phyloP scores from a whole-genome alignment of 371 early-diverging fungal species.

The Mucor piriformis region DNA sequence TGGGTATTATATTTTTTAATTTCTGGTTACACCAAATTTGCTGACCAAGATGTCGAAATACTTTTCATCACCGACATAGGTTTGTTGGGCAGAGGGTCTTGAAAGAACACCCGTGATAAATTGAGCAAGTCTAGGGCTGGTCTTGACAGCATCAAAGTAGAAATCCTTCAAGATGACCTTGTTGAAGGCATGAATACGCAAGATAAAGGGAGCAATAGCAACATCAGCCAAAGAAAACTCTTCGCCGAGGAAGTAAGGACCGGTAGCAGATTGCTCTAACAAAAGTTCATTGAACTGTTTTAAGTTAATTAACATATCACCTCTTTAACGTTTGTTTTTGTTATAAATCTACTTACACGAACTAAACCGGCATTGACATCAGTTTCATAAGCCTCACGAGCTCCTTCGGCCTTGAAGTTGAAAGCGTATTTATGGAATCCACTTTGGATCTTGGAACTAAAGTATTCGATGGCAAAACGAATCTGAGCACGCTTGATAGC shows the following conservation, averaged over 20 bases:
- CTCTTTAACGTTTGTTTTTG: not conserved
- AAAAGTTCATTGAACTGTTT: slow-evolving; percentile 49
- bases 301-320: no score
- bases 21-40: slow-evolving; percentile 28
- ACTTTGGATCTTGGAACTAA: slow-evolving; percentile 35
- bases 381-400: slow-evolving; percentile 20
- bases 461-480: slow-evolving; percentile 63
- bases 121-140: slow-evolving; percentile 31
- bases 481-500: slow-evolving; percentile 49
- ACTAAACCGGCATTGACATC: slow-evolving; percentile 22
- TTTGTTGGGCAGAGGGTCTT: slow-evolving; percentile 32
- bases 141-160: slow-evolving; percentile 22
- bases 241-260: slow-evolving; percentile 67
- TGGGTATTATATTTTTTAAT: not conserved
- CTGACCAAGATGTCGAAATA: slow-evolving; percentile 10
- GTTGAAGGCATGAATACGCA: slow-evolving; percentile 28
- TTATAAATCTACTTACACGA: slow-evolving; percentile 26
- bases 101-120: slow-evolving; percentile 33
- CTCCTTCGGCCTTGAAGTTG: slow-evolving; percentile 29
- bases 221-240: slow-evolving; percentile 64
- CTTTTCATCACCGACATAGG: slow-evolving; percentile 31
- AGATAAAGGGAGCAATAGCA: slow-evolving; percentile 53
- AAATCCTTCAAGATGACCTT: slow-evolving; percentile 20
- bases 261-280: slow-evolving; percentile 46
- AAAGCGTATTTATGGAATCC: slow-evolving; percentile 32